Evolutionary conservation across 78 protist species (phyloP).

Genomic region (Emiliania huxleyi): DNA sequence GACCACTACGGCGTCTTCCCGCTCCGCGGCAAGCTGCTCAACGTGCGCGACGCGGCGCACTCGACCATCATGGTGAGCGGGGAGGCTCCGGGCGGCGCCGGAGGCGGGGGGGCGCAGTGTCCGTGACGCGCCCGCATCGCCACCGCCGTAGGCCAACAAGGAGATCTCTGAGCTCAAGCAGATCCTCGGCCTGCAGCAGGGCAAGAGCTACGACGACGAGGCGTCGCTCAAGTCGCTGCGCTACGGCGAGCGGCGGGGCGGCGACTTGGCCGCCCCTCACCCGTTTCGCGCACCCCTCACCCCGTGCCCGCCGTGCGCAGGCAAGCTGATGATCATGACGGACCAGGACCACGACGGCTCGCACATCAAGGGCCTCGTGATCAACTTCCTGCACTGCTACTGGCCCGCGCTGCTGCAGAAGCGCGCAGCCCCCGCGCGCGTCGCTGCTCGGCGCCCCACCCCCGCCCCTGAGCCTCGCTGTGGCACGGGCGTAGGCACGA

Average conservation of each 20-base stretch:
- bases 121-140: no score
- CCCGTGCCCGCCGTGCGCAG: no score
- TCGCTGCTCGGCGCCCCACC: no score
- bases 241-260: no score
- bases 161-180: slow-evolving; percentile 81
- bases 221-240: slow-evolving; percentile 69
- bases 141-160: no score
- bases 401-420: slow-evolving; percentile 93
- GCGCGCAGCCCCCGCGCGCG: no score
- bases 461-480: no score
- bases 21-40: slow-evolving; percentile 95
- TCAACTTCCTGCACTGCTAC: slow-evolving; percentile 92
- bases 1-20: slow-evolving; percentile 99
- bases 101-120: no score
- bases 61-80: slow-evolving; percentile 55
- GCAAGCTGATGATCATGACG: slow-evolving; percentile 97
- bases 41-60: slow-evolving; percentile 92
- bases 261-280: no score
- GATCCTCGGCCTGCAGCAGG: slow-evolving; percentile 89
- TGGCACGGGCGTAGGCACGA: no score
- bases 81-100: no score
- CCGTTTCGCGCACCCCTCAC: no score
- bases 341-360: slow-evolving; percentile 99
- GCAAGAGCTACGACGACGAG: slow-evolving; percentile 53
- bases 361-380: slow-evolving; percentile 99